A percentile compares a stretch with the other conserved stretches of the same genome.
Conservation (phyloP, 768 basidiomycete species). For the Boletus pseudo-olivaceus region DNA sequence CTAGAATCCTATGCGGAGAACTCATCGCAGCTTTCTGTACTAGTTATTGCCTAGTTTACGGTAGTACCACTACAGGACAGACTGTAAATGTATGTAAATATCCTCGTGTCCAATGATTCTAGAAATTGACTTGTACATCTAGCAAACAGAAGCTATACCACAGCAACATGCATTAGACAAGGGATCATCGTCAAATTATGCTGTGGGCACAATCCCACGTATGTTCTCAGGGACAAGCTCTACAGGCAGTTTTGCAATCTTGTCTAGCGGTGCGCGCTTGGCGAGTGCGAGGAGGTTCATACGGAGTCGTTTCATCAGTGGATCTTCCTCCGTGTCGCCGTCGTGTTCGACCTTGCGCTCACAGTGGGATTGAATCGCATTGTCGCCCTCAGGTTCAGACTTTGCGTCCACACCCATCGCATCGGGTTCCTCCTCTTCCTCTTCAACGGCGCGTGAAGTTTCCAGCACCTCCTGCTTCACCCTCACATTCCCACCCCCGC, state of each 20-base stretch:
- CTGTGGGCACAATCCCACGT: conserved; percentile 58
- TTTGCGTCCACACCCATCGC: conserved; percentile 22
- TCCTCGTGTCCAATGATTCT: not conserved
- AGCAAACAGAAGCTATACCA: not conserved
- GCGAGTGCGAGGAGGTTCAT: conserved; percentile 74
- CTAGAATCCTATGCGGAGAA: conserved; percentile 1
- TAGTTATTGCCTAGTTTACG: conserved; percentile 14
- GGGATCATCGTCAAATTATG: conserved; percentile 1
- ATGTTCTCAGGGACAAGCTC: conserved; percentile 66
- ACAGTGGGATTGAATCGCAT: not conserved
- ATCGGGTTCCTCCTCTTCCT: conserved; percentile 1
- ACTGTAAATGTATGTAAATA: not conserved
- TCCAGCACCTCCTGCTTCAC: conserved; percentile 16
- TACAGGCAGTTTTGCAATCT: conserved; percentile 58
- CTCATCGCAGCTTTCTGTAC: conserved; percentile 6
- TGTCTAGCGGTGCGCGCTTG: conserved; percentile 72
- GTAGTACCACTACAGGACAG: conserved; percentile 8
- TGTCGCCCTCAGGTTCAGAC: not conserved
- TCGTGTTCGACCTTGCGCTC: conserved; percentile 1
- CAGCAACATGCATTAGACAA: not conserved
- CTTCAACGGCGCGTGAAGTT: not conserved
- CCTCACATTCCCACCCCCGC: conserved; percentile 2
- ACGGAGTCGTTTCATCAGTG: conserved; percentile 52
- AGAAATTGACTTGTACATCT: conserved; percentile 1
- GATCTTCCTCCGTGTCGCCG: conserved; percentile 39